These are phyloP conservation scores for Prosopis cineraria DNA, from an alignment of 306 rosid species.

Conservation along the genomic window DNA sequence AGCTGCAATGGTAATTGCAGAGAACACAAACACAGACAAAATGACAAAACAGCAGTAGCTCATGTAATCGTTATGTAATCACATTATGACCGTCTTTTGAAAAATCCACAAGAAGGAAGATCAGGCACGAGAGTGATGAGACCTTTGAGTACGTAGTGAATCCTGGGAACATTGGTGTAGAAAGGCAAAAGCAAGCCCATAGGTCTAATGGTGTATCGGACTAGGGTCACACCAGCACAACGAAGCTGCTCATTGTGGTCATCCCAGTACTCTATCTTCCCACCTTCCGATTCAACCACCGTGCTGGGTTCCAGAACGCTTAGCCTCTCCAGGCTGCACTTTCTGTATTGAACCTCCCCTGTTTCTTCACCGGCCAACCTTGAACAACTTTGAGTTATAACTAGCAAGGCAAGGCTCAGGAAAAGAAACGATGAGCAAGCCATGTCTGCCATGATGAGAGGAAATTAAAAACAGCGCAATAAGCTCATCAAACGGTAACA, in stretches of 20 bases:
- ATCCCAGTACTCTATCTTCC: background rate
- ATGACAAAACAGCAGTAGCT: too few relatives aligned
- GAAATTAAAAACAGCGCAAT: background rate
- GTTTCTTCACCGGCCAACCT: background rate
- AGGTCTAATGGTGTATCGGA: background rate
- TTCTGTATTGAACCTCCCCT: background rate
- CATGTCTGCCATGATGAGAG: background rate
- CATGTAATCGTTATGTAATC: too few relatives aligned
- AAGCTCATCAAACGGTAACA: background rate
- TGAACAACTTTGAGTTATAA: background rate
- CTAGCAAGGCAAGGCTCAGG: background rate
- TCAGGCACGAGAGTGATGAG: background rate
- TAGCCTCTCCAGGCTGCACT: background rate
- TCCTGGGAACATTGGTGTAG: conserved; percentile 11
- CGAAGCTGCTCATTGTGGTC: background rate
- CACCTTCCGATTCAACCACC: background rate
- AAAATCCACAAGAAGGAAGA: too few relatives aligned
- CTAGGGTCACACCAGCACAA: background rate
- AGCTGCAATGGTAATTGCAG: too few relatives aligned
- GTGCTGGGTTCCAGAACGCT: background rate
- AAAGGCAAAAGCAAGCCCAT: background rate
- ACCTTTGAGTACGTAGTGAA: conserved; percentile 5
- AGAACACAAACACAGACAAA: too few relatives aligned
- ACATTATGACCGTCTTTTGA: too few relatives aligned
- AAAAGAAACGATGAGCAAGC: background rate